These are phyloP conservation scores for Eucalyptus decipiens DNA, from an alignment of 345 rosid species.

Conservation along the genomic window DNA sequence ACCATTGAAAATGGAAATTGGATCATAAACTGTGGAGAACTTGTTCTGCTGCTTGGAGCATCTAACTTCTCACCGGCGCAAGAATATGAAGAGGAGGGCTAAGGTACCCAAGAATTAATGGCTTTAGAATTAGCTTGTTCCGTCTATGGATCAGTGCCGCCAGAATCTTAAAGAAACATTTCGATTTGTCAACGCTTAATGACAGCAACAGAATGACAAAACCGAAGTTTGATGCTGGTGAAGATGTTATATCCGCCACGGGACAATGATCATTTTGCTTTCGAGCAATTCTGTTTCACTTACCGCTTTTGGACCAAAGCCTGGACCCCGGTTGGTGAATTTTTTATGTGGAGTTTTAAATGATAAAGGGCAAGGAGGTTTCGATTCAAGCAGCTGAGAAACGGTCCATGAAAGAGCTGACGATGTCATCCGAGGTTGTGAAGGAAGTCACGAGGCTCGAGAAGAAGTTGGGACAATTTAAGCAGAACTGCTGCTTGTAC, in stretches of 20 bases:
- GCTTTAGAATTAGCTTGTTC: conserved; percentile 69
- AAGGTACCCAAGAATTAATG: conserved; percentile 62
- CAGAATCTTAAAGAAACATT: conserved; percentile 37
- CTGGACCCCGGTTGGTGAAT: conserved; percentile 68
- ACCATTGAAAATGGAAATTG: conserved; percentile 36
- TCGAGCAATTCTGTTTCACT: conserved; percentile 38
- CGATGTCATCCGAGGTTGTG: conserved; percentile 63
- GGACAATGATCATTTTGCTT: not conserved
- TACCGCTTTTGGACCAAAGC: conserved; percentile 76
- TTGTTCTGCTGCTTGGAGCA: conserved; percentile 81
- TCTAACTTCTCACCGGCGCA: conserved; percentile 27
- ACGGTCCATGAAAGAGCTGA: conserved; percentile 32
- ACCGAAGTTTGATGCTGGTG: conserved; percentile 7
- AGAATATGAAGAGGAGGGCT: conserved; percentile 53
- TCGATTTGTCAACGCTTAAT: conserved; percentile 10
- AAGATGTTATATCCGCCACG: conserved; percentile 16
- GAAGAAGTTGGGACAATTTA: conserved; percentile 42
- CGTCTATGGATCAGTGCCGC: conserved; percentile 85
- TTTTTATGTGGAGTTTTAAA: conserved; percentile 56
- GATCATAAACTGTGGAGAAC: conserved; percentile 71
- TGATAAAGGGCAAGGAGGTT: conserved; percentile 20
- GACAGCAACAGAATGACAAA: not conserved
- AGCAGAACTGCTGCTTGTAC: conserved; percentile 60
- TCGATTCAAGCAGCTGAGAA: conserved; percentile 17
- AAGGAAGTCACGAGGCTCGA: conserved; percentile 77